phyloP scores from a whole-genome alignment of 805 yeast species.

The Lachancea sp. region DNA sequence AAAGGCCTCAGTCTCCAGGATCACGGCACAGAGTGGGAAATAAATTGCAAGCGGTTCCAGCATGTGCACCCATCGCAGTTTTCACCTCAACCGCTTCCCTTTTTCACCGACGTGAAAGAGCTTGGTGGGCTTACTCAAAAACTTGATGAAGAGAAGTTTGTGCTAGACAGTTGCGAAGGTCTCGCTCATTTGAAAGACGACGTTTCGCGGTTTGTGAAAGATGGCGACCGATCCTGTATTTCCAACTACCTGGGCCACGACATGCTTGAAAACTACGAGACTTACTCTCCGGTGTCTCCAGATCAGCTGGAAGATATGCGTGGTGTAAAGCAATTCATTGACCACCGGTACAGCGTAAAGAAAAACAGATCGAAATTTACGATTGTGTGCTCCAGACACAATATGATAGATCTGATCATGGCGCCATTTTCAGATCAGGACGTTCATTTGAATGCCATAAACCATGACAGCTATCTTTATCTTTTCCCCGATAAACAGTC shows the following conservation, averaged over 20 bases:
- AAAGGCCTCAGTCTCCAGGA: neutral
- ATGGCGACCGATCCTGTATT: slow-evolving; percentile 3
- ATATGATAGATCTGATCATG: slow-evolving; percentile 26
- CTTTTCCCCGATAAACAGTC: slow-evolving; percentile 17
- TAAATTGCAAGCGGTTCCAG: slow-evolving; percentile 5
- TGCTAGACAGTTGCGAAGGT: slow-evolving; percentile 3
- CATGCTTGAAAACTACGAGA: slow-evolving; percentile 18
- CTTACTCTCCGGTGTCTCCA: slow-evolving; percentile 17
- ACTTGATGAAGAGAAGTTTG: slow-evolving; percentile 2
- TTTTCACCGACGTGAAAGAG: slow-evolving; percentile 17
- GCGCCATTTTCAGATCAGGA: slow-evolving; percentile 16
- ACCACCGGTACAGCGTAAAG: slow-evolving; percentile 8
- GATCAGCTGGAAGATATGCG: slow-evolving; percentile 16
- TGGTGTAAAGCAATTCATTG: slow-evolving; percentile 21
- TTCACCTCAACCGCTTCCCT: slow-evolving; percentile 9
- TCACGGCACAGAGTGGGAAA: neutral
- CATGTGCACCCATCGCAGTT: slow-evolving; percentile 8
- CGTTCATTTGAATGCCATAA: slow-evolving; percentile 13
- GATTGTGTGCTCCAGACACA: slow-evolving; percentile 28
- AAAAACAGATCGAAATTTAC: slow-evolving; percentile 10
- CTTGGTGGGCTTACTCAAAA: slow-evolving; percentile 15
- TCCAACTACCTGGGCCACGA: slow-evolving; percentile 22
- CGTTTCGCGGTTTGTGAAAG: slow-evolving; percentile 7
- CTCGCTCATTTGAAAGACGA: slow-evolving; percentile 13
- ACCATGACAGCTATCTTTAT: slow-evolving; percentile 15